phyloP scores from a whole-genome alignment of 306 rosid genomes.

The Senna tora region DNA sequence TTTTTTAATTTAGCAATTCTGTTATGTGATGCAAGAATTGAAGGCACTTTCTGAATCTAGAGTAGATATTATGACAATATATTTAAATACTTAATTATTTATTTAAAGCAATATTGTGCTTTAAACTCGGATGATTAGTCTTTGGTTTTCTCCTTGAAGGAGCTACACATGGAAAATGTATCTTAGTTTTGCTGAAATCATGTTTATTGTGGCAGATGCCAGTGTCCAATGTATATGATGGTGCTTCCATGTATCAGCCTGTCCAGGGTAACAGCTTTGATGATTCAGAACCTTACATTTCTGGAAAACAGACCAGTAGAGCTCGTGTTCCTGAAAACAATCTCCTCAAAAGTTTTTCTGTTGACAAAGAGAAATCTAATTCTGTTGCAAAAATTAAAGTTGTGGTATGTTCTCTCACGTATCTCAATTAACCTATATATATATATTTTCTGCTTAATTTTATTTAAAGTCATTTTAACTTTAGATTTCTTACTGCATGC shows the following conservation, averaged over 20 bases:
- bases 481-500: constrained; percentile 26
- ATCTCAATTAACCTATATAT: background rate
- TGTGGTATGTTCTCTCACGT: constrained; percentile 74
- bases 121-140: constrained; percentile 20
- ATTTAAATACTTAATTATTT: background rate
- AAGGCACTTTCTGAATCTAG: constrained; percentile 12
- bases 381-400: too few relatives aligned
- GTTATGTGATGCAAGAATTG: background rate
- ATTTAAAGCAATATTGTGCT: background rate
- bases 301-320: constrained; percentile 67
- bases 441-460: constrained; percentile 25
- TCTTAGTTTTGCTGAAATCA: constrained; percentile 35
- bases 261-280: constrained; percentile 74
- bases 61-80: constrained; percentile 12
- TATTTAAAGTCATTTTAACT: constrained; percentile 6
- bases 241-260: constrained; percentile 51
- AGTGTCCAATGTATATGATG: constrained; percentile 54
- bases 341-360: constrained; percentile 68
- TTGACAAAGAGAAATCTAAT: constrained; percentile 88
- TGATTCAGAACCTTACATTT: constrained; percentile 70
- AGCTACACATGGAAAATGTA: background rate
- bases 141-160: constrained; percentile 9
- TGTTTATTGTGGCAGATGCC: constrained; percentile 61
- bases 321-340: constrained; percentile 75
- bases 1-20: too few relatives aligned